Conservation (phyloP, 2,329 filamentous ascomycete genomes). For the Arachnopeziza araneosa region DNA sequence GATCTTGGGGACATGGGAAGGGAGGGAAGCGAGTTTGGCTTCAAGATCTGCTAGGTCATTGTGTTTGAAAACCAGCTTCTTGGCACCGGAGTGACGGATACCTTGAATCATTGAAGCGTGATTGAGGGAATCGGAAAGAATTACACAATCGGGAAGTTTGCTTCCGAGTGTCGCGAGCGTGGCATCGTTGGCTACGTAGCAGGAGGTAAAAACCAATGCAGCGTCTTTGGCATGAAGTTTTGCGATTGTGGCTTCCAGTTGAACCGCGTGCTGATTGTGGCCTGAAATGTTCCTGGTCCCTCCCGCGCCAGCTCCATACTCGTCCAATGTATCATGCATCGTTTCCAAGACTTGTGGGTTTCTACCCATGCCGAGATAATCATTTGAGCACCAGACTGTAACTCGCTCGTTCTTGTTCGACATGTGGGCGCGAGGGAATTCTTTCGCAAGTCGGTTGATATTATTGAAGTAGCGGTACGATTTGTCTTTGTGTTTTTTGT, state of each 20-base stretch:
- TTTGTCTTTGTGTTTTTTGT: slow-evolving; percentile 99
- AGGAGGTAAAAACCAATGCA: slow-evolving; percentile 92
- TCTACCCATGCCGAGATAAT: slow-evolving; percentile 96
- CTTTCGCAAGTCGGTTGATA: slow-evolving; percentile 95
- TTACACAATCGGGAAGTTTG: slow-evolving; percentile 93
- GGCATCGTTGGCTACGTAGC: slow-evolving; percentile 97
- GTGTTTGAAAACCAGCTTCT: slow-evolving; percentile 98
- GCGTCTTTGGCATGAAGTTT: slow-evolving; percentile 88
- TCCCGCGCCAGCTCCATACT: slow-evolving; percentile 90
- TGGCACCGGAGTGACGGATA: slow-evolving; percentile 92
- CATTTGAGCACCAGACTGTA: slow-evolving; percentile 98
- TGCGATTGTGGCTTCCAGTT: slow-evolving; percentile 74
- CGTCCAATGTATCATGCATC: slow-evolving; percentile 94
- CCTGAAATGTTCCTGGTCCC: slow-evolving; percentile 97
- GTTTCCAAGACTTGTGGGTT: slow-evolving; percentile 79
- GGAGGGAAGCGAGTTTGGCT: slow-evolving; percentile 82
- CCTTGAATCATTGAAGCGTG: slow-evolving; percentile 99
- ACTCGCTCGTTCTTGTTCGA: slow-evolving; percentile 75
- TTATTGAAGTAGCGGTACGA: slow-evolving; percentile 99
- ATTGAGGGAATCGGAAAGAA: slow-evolving; percentile 95
- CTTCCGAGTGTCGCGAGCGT: slow-evolving; percentile 95
- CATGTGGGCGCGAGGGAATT: slow-evolving; percentile 94
- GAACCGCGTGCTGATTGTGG: slow-evolving; percentile 91
- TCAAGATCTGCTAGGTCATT: slow-evolving; percentile 94
- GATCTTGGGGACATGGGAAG: slow-evolving; percentile 84